Evolutionary conservation across 805 yeast genomes (phyloP), one percentile per base, ranked within the genome.

Genomic region (Yarrowia sp.): DNA sequence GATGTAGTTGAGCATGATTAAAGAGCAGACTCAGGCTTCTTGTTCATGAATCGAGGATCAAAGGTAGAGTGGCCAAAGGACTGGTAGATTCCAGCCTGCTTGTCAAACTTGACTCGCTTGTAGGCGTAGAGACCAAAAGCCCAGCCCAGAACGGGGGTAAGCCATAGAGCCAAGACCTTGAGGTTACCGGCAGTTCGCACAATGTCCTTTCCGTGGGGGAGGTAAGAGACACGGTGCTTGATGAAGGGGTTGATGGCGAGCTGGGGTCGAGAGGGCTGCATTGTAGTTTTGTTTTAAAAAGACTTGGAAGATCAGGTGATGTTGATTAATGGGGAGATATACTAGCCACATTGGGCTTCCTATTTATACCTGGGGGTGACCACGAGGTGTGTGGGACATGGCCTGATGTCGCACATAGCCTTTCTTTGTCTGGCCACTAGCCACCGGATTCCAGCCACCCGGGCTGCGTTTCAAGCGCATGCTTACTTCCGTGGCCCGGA

Each of bases 181-280:
- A 63, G 7, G 56, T 48, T 48, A 9, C 38, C 14, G 10, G 32
- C 67, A 9, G 56, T 48, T 63, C 67, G 67, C 41, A 40, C 46
- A 26, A 63, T 7, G 16, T 63, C 67, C 3, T 12, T 16, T 14
- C 56, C 56, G 19, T 49, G 46, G 40, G 67, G 67, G 22, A 63
- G 14, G 40, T 10, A 40, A 22, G 55, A 48, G 46, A 63, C 67
- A 5, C 22, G 14, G 67, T 63, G 56, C 67, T 63, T 63, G 40
- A 63, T 22, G 67, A 63, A 63, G 56, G 67, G 67, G 67, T 63
- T 63, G 56, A 38, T 26, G 38, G 19, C 40, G 56, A 63, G 11
- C 12, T 52, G 55, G 32, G 67, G 67, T 63, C 56, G 67, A 63
- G 67, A 15, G 36, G 67, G 67, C 67, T 63, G 55, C 67, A 63